Percentiles rank a stretch among this genome's conserved stretches.
These are phyloP conservation scores for Apiotrichum veenhuisii DNA, from an alignment of 1,284 basidiomycete genomes.

Conservation along the genomic window DNA sequence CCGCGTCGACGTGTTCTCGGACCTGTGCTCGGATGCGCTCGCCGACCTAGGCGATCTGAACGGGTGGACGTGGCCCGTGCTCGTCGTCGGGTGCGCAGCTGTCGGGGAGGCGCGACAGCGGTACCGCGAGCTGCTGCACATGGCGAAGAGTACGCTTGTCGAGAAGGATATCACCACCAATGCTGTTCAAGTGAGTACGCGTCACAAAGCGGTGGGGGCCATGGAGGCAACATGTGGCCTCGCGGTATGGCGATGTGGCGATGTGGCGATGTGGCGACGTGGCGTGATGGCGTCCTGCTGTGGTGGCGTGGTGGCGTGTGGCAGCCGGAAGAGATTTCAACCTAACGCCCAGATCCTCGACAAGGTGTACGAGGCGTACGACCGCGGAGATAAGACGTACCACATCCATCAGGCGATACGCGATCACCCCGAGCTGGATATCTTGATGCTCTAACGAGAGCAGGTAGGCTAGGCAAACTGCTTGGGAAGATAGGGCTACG, in stretches of 20 bases:
- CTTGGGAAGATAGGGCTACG: background rate
- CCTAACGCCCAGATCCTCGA: conserved; percentile 1
- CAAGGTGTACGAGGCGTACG: background rate
- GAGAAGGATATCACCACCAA: background rate
- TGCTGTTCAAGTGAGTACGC: background rate
- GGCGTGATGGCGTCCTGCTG: too few species aligned
- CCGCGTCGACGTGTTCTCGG: conserved; percentile 1
- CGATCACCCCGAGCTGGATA: conserved; percentile 7
- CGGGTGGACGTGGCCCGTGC: conserved; percentile 9
- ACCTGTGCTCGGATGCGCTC: background rate
- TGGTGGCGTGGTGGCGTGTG: too few species aligned
- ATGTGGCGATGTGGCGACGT: too few species aligned
- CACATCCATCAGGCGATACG: conserved; percentile 6
- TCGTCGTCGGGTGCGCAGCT: conserved; percentile 6
- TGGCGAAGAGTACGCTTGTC: background rate
- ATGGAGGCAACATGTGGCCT: too few species aligned
- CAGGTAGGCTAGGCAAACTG: background rate
- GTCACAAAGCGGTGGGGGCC: background rate
- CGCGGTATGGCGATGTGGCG: background rate
- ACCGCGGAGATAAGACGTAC: conserved; percentile 1
- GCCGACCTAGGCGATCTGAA: conserved; percentile 6
- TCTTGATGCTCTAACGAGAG: background rate
- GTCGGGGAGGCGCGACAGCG: background rate
- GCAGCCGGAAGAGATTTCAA: background rate
- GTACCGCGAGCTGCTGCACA: background rate